A percentile compares a stretch with the other conserved stretches of the same genome.
phyloP scores from a whole-genome alignment of 1,139 yeast species.

The Sugiyamaella neomexicana region DNA sequence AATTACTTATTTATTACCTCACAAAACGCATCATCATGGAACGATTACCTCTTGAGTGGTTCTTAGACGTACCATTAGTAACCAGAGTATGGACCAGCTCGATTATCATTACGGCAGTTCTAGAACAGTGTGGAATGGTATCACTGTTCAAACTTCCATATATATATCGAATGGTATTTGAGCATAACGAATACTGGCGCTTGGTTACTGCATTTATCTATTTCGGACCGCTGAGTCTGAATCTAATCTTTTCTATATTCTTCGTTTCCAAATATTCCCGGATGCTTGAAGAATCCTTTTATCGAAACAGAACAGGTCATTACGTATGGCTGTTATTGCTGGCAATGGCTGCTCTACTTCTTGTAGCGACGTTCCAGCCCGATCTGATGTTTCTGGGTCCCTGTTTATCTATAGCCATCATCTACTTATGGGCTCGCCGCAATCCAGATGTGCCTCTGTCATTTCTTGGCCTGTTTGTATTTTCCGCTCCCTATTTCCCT shows the following conservation, averaged over 20 bases:
- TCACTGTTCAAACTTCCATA: conserved; percentile 30
- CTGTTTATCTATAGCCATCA: conserved; percentile 42
- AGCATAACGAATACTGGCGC: conserved; percentile 45
- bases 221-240: conserved; percentile 45
- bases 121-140: conserved; percentile 40
- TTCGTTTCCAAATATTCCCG: conserved; percentile 45
- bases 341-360: conserved; percentile 35
- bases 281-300: conserved; percentile 45
- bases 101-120: conserved; percentile 36
- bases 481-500: conserved; percentile 48
- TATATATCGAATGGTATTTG: conserved; percentile 28
- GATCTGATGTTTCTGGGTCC: conserved; percentile 43
- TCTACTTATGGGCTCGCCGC: conserved; percentile 50
- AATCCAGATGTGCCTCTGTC: conserved; percentile 45
- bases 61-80: conserved; percentile 38
- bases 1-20: neutral
- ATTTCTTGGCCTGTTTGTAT: conserved; percentile 43
- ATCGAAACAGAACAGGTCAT: conserved; percentile 40
- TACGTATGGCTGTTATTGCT: conserved; percentile 44
- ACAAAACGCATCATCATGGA: conserved; percentile 27
- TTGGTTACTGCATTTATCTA: conserved; percentile 46
- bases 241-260: conserved; percentile 42
- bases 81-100: conserved; percentile 38
- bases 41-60: conserved; percentile 36
- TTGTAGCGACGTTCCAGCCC: conserved; percentile 38